Evolutionary conservation across 441 rosid species (phyloP).

Genomic region (Gossypium laxum): DNA sequence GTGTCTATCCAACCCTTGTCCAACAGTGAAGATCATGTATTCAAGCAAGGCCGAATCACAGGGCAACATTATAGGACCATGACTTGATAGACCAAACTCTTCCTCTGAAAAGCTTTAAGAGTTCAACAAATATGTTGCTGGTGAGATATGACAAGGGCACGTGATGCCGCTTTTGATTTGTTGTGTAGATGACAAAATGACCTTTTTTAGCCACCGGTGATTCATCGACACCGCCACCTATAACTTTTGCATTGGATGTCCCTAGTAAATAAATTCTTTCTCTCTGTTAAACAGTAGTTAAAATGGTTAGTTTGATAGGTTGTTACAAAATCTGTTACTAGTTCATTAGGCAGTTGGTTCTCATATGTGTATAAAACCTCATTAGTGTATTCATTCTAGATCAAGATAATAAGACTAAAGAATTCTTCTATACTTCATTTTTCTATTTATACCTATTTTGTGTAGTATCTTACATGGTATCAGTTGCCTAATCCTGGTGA

Average conservation of each 20-base stretch:
- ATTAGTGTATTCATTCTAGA: too few relatives aligned
- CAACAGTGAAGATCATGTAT: slow-evolving; percentile 15
- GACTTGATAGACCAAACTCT: slow-evolving; percentile 23
- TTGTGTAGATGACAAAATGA: slow-evolving; percentile 20
- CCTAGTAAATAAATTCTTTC: too few relatives aligned
- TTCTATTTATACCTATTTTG: too few relatives aligned
- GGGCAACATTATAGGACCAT: slow-evolving; percentile 27
- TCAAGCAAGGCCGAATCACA: slow-evolving; percentile 29
- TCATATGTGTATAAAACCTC: too few relatives aligned
- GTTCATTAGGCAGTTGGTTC: too few relatives aligned
- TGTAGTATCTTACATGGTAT: too few relatives aligned
- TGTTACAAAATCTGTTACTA: too few relatives aligned
- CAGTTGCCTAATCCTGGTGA: too few relatives aligned
- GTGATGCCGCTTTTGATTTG: slow-evolving; percentile 12
- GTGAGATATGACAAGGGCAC: slow-evolving; percentile 17
- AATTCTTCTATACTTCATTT: too few relatives aligned
- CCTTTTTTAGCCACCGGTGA: background rate
- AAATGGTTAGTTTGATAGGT: too few relatives aligned
- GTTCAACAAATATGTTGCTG: background rate
- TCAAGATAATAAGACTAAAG: too few relatives aligned
- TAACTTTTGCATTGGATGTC: background rate
- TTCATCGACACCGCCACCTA: background rate
- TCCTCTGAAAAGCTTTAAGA: slow-evolving; percentile 19
- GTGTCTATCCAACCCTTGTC: background rate
- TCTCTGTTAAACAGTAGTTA: too few relatives aligned